phyloP scores from a whole-genome alignment of 768 basidiomycete species.

The Phaeotremella fagi region DNA sequence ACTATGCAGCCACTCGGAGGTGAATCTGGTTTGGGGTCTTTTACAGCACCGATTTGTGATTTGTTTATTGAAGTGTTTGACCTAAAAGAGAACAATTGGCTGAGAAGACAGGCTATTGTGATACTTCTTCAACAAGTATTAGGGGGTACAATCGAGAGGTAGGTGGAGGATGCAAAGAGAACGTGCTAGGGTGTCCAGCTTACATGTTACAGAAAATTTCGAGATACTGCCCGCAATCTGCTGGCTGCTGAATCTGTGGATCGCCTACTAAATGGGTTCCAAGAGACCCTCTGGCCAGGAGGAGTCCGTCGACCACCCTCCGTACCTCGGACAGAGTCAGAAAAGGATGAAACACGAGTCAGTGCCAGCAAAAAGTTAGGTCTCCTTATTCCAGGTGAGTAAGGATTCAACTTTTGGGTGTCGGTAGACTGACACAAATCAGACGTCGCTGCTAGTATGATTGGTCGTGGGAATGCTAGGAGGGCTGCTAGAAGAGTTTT shows the following conservation, averaged over 20 bases:
- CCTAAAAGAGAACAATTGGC: constrained; percentile 93
- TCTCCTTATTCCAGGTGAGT: constrained; percentile 78
- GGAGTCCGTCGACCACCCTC: constrained; percentile 64
- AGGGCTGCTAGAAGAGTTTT: constrained; percentile 89
- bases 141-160: constrained; percentile 95
- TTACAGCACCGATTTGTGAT: constrained; percentile 91
- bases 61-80: constrained; percentile 89
- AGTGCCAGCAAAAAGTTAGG: constrained; percentile 88
- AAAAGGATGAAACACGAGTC: constrained; percentile 72
- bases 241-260: constrained; percentile 68
- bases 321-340: constrained; percentile 68
- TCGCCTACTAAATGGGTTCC: constrained; percentile 61
- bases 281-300: constrained; percentile 77
- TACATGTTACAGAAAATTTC: constrained; percentile 64
- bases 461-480: constrained; percentile 91
- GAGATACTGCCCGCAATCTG: constrained; percentile 65
- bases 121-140: constrained; percentile 94
- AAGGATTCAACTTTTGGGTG: background rate
- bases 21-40: constrained; percentile 80
- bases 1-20: constrained; percentile 63
- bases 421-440: constrained; percentile 1
- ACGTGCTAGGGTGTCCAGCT: background rate
- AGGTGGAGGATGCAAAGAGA: constrained; percentile 18
- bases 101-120: constrained; percentile 88
- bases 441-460: constrained; percentile 97